Evolutionary conservation across 1,139 yeast species (phyloP), one percentile per base, ranked within the genome.

Genomic region (Yamadazyma dushanensis): DNA sequence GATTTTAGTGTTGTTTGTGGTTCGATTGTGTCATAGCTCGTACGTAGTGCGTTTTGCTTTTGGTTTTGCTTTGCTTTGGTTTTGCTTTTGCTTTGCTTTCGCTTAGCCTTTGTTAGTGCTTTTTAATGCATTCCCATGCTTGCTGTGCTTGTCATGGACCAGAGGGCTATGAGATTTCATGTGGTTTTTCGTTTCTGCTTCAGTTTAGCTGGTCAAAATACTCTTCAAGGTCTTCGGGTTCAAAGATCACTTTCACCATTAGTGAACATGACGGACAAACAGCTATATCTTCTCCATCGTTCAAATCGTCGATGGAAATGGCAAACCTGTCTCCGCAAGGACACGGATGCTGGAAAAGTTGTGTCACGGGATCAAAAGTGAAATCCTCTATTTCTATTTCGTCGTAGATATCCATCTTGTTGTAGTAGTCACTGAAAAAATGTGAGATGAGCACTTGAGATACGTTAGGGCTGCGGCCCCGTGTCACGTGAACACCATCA

Each of bases 261-360:
- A 92, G 68, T 24, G 96, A 87, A 62, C 99, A 92, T 39, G 94
- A 83, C 16, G 98, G 98, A 61, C 99, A 92, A 15, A 90, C 94
- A 0, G 98, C 99, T 32, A 89, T 80, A 44, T 88, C 92, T 50
- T 86, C 95, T 5, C 97, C 98, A 49, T 89, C 97, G 44, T 73
- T 70, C 59, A 94, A 69, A 55, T 94, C 98, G 50, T 84, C 95
- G 36, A 92, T 70, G 22, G 79, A 71, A 29, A 92, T 85, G 56
- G 94, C 95, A 62, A 92, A 92, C 53, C 81, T 72, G 61, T 94
- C 99, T 19, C 98, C 98, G 61, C 98, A 92, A 0, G 99, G 99
- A 68, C 98, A 92, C 4, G 99, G 99, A 52, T 90, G 92, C 41
- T 88, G 85, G 61, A 90, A 88, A 29, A 88, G 63, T 59, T 83